phyloP scores from a whole-genome alignment of 2,329 filamentous ascomycete species.

The Microsporum ferrugineum region DNA sequence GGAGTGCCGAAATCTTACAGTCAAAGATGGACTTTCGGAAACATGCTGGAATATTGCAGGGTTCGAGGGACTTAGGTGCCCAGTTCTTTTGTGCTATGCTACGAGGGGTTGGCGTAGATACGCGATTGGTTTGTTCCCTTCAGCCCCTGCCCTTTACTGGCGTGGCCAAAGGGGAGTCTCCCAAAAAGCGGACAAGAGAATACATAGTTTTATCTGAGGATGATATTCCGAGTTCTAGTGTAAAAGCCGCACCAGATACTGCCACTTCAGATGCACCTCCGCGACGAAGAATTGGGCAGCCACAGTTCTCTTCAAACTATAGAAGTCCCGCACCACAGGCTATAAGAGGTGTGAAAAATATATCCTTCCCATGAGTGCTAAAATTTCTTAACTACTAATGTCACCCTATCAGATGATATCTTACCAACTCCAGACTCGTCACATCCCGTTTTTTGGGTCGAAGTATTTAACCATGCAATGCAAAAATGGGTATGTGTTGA shows the following conservation, averaged over 20 bases:
- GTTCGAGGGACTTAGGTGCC: slow-evolving; percentile 79
- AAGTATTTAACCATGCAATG: slow-evolving; percentile 71
- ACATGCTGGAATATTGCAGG: slow-evolving; percentile 57
- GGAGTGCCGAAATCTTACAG: slow-evolving; percentile 55
- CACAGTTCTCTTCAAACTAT: slow-evolving; percentile 17
- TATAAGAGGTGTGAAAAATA: slow-evolving; percentile 6
- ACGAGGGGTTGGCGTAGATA: slow-evolving; percentile 66
- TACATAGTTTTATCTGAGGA: slow-evolving; percentile 31
- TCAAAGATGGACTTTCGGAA: slow-evolving; percentile 62
- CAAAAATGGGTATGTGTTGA: slow-evolving; percentile 91
- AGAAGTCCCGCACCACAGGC: slow-evolving; percentile 7
- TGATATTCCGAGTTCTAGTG: slow-evolving; percentile 23
- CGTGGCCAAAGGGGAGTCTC: slow-evolving; percentile 33
- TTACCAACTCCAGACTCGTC: slow-evolving; percentile 42
- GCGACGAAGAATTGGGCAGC: slow-evolving; percentile 26
- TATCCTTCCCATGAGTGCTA: not conserved
- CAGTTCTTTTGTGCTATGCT: slow-evolving; percentile 85
- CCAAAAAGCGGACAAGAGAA: slow-evolving; percentile 29
- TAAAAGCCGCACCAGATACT: slow-evolving; percentile 14
- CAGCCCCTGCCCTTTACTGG: slow-evolving; percentile 64
- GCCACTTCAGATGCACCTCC: slow-evolving; percentile 11
- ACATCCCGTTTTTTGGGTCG: slow-evolving; percentile 87
- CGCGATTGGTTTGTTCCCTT: slow-evolving; percentile 78
- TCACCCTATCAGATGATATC: not conserved
- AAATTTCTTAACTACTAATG: not conserved